phyloP scores from a whole-genome alignment of 2,329 filamentous ascomycete species.

The Davidsoniella neocaledoniae region DNA sequence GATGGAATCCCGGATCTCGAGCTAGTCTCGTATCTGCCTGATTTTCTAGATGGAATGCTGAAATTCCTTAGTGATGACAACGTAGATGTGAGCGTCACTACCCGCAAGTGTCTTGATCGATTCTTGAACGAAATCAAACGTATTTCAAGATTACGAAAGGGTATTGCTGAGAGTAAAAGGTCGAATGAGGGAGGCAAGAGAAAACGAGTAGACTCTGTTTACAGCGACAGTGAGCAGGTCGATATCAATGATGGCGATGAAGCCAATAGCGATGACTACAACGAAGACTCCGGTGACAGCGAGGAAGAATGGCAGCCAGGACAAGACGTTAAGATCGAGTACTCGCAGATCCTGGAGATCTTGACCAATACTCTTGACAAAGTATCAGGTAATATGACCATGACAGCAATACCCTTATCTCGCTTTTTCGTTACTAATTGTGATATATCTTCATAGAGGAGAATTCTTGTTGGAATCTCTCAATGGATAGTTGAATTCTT shows the following conservation, averaged over 20 bases:
- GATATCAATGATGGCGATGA: constrained; percentile 45
- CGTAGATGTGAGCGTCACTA: constrained; percentile 84
- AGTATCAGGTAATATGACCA: constrained; percentile 42
- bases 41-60: constrained; percentile 76
- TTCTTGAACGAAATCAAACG: constrained; percentile 90
- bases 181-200: constrained; percentile 48
- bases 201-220: constrained; percentile 53
- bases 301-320: constrained; percentile 96
- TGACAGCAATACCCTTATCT: neutral
- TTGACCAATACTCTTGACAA: constrained; percentile 77
- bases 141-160: constrained; percentile 82
- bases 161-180: constrained; percentile 72
- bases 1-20: constrained; percentile 96
- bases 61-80: constrained; percentile 88
- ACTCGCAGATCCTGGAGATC: constrained; percentile 81
- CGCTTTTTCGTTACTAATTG: constrained; percentile 1
- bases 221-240: constrained; percentile 43
- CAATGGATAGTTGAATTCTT: constrained; percentile 91
- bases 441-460: constrained; percentile 42
- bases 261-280: constrained; percentile 37
- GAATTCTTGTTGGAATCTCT: constrained; percentile 80
- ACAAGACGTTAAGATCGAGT: constrained; percentile 89
- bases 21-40: constrained; percentile 78
- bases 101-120: constrained; percentile 72
- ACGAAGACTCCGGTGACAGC: constrained; percentile 42